Base-by-base conservation (phyloP, 2,329 filamentous ascomycete genomes). In the Podosphaera aphanis region DNA sequence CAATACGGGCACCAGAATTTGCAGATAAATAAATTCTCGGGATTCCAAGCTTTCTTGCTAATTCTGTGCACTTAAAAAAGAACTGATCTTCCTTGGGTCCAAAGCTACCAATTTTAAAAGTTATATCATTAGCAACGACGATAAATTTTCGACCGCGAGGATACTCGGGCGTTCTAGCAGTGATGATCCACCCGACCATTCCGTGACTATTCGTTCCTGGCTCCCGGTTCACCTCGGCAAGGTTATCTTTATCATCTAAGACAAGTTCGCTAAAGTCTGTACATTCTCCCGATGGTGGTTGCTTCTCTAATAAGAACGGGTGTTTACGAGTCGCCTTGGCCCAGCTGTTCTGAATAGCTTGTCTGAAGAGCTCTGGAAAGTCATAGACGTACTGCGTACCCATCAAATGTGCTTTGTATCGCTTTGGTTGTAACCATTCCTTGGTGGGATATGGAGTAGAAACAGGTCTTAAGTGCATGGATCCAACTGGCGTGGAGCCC, bases 331-430 rank as follows among this genome's bases (percentile, higher is more conserved):
- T 71, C 47, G 77, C 76, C 62, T 79, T 78, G 59, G 68, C 66
- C 90, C 90, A 98, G 64, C 75, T 82, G 70, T 94, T 94, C 68
- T 94, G 85, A 60, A 93, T 84, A 39, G 90, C 85, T 65, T 95
- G 90, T 59, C 90, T 77, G 81, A 98, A 98, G 43, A 98, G 77
- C 71, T 98, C 90, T 25, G 90, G 90, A 79, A 98, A 98, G 64
- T 98, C 90, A 62, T 98, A 98, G 46, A 95, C 90, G 61, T 94
- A 98, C 65, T 98, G 90, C 23, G 90, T 98, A 52, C 90, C 90
- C 86, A 98, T 94, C 50, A 95, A 69, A 62, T 98, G 90, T 54
- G 90, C 90, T 79, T 93, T 94, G 77, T 98, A 95, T 56, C 90
- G 78, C 77, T 95, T 95, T 51, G 90, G 90, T 67, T 98, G 90